Conservation (phyloP, 768 basidiomycete species). For the Suillus paluster region DNA sequence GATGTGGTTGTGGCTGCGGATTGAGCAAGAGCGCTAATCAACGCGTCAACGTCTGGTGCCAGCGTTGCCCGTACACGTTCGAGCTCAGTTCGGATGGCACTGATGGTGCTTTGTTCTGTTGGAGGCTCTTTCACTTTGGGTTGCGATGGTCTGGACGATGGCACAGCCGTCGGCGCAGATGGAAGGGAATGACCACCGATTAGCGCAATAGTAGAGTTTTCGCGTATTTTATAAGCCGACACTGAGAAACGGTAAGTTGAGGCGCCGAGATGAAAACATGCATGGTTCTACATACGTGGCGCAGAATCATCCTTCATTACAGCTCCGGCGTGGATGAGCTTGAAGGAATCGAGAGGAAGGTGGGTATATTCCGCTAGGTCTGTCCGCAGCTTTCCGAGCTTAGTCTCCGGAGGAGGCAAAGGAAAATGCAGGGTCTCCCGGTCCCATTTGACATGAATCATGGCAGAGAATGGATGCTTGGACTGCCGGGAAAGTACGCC, state of each 20-base stretch:
- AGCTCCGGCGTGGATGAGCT: constrained; percentile 88
- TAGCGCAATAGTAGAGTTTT: constrained; percentile 71
- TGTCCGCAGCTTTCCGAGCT: constrained; percentile 59
- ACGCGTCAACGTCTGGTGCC: constrained; percentile 58
- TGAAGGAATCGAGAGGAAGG: constrained; percentile 71
- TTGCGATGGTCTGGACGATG: constrained; percentile 25
- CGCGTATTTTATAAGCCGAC: constrained; percentile 73
- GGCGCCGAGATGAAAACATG: neutral
- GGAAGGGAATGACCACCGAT: constrained; percentile 53
- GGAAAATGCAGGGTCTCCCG: constrained; percentile 54
- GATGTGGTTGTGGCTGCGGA: constrained; percentile 10
- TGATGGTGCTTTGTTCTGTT: constrained; percentile 45
- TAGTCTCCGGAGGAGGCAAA: constrained; percentile 61
- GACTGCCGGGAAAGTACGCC: constrained; percentile 9
- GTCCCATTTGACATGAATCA: constrained; percentile 54
- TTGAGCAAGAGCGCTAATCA: constrained; percentile 44
- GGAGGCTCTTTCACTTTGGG: constrained; percentile 31
- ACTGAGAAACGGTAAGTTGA: constrained; percentile 42
- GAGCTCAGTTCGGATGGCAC: constrained; percentile 44
- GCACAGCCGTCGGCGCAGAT: constrained; percentile 19
- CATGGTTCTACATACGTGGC: constrained; percentile 50
- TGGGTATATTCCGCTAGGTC: constrained; percentile 77
- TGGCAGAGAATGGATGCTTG: constrained; percentile 29
- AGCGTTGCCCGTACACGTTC: constrained; percentile 56
- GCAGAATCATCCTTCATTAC: constrained; percentile 85